Evolutionary conservation across 179 eudicot genomes (phyloP).

Genomic region (Spinacia oleracea): DNA sequence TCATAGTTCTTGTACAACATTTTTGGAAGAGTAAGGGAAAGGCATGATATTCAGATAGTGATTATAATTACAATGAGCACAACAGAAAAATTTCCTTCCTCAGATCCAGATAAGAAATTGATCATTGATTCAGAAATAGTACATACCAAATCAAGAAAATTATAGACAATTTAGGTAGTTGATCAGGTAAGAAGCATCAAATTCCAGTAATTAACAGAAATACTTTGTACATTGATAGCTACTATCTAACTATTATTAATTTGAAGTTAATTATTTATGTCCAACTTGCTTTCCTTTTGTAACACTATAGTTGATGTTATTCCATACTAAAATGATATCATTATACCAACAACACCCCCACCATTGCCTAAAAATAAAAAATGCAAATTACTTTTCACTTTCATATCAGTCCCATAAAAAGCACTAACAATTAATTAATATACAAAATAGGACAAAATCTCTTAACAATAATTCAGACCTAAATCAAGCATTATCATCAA

Average conservation of each 20-base stretch:
- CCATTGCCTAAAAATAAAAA: conserved; percentile 1
- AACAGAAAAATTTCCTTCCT: background rate
- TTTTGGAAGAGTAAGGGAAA: conserved; percentile 4
- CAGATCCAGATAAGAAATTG: background rate
- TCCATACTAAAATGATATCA: background rate
- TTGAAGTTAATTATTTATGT: background rate
- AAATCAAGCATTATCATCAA: conserved; percentile 12
- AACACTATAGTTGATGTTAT: background rate
- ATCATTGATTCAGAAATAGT: background rate
- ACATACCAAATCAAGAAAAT: background rate
- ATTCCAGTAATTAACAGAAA: conserved; percentile 23
- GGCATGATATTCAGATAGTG: background rate
- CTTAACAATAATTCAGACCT: conserved; percentile 8
- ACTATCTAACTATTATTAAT: conserved; percentile 12
- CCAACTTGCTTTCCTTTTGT: conserved; percentile 4
- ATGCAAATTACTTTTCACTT: conserved; percentile 12
- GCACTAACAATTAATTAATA: background rate
- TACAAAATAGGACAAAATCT: background rate
- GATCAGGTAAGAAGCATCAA: conserved; percentile 19
- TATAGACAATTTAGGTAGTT: background rate
- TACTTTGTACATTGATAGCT: conserved; percentile 5
- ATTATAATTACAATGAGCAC: background rate
- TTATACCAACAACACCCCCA: conserved; percentile 9
- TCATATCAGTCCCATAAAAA: background rate
- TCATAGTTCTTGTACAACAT: background rate